phyloP scores from a whole-genome alignment of 306 rosid species.

The Carpinus viminea region DNA sequence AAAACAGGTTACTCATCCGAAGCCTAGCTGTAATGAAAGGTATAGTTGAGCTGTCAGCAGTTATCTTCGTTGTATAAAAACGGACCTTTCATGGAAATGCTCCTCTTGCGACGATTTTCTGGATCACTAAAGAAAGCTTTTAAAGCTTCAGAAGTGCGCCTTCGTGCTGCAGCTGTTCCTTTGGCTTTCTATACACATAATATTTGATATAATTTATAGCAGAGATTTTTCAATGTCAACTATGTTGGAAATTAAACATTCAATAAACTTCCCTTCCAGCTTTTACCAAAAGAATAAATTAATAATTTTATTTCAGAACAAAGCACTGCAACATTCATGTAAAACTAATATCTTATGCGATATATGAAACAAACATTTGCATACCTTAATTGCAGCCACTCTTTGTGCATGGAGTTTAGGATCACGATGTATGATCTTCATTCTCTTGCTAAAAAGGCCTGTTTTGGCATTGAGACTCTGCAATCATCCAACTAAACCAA shows the following conservation, averaged over 20 bases:
- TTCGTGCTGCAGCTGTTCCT: slow-evolving; percentile 84
- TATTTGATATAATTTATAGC: neutral
- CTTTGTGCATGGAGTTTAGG: slow-evolving; percentile 87
- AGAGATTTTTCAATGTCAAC: neutral
- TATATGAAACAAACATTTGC: slow-evolving; percentile 13
- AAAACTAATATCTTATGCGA: neutral
- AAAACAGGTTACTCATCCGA: neutral
- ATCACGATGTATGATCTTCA: slow-evolving; percentile 92
- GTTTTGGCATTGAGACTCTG: slow-evolving; percentile 99
- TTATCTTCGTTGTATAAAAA: slow-evolving; percentile 13
- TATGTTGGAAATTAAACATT: neutral
- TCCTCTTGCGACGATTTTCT: slow-evolving; percentile 79
- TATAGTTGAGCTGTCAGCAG: neutral
- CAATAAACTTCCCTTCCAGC: neutral
- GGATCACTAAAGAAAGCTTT: slow-evolving; percentile 88
- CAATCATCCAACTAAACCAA: slow-evolving; percentile 79
- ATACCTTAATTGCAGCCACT: slow-evolving; percentile 95
- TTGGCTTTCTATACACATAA: slow-evolving; percentile 67
- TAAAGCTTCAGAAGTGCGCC: slow-evolving; percentile 68
- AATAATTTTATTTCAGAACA: neutral
- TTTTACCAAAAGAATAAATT: neutral
- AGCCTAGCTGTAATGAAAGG: neutral
- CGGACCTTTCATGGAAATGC: slow-evolving; percentile 84
- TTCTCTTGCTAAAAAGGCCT: slow-evolving; percentile 93
- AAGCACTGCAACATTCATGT: neutral